A percentile compares a stretch with the other conserved stretches of the same genome.
phyloP scores from a whole-genome alignment of 2,329 filamentous ascomycete genomes.

The Colletotrichum noveboracense region DNA sequence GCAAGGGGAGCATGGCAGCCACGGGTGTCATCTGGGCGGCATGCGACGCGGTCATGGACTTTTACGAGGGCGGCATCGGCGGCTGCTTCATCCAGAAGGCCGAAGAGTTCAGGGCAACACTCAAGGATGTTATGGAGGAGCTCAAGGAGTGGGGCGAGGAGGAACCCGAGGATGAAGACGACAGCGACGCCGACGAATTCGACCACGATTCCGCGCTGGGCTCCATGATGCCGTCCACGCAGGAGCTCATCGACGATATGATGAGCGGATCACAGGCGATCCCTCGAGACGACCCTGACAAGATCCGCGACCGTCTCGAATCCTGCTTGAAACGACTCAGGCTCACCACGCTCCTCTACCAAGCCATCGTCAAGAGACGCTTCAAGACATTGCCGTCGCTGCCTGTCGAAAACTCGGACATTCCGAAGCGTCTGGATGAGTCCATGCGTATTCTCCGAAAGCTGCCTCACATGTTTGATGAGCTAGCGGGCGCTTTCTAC shows the following conservation, averaged over 20 bases:
- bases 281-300: conserved; percentile 66
- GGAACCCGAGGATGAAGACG: conserved; percentile 63
- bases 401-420: conserved; percentile 33
- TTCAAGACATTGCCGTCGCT: conserved; percentile 62
- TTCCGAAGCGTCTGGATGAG: conserved; percentile 56
- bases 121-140: conserved; percentile 85
- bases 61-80: conserved; percentile 71
- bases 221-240: conserved; percentile 40
- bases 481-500: conserved; percentile 76
- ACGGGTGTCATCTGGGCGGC: conserved; percentile 85
- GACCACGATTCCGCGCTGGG: conserved; percentile 43
- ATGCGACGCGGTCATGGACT: conserved; percentile 73
- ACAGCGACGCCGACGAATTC: conserved; percentile 48
- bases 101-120: conserved; percentile 73
- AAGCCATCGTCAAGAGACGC: conserved; percentile 72
- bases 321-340: conserved; percentile 68
- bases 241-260: conserved; percentile 70
- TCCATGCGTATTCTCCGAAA: conserved; percentile 60
- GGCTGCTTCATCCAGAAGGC: conserved; percentile 75
- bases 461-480: conserved; percentile 72
- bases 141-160: conserved; percentile 88
- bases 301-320: conserved; percentile 70
- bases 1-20: conserved; percentile 61
- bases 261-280: conserved; percentile 69
- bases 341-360: conserved; percentile 71